Evolutionary conservation across 1,284 basidiomycete genomes (phyloP).

Genomic region (Gymnopus androsaceus): DNA sequence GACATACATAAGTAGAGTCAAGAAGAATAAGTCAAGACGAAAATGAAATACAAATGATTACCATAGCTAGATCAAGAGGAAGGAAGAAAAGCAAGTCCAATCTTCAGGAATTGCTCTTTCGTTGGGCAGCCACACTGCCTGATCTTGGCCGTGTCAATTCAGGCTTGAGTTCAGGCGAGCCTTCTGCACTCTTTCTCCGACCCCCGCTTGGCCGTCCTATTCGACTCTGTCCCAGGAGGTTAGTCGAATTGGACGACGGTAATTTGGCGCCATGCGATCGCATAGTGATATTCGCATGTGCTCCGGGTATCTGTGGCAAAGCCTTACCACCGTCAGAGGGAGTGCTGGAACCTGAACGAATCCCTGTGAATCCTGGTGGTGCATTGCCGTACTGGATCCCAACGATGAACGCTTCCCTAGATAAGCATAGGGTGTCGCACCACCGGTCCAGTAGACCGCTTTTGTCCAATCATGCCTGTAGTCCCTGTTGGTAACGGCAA

Average conservation of each 20-base stretch:
- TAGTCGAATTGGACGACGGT: constrained; percentile 37
- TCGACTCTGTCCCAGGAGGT: constrained; percentile 54
- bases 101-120: constrained; percentile 4
- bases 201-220: constrained; percentile 59
- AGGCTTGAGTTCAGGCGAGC: constrained; percentile 22
- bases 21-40: constrained; percentile 17
- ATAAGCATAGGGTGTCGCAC: constrained; percentile 38
- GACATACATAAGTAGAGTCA: constrained; percentile 3
- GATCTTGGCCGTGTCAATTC: constrained; percentile 29
- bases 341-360: constrained; percentile 28
- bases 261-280: constrained; percentile 44
- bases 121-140: constrained; percentile 33
- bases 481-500: constrained; percentile 60
- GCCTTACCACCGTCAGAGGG: constrained; percentile 35
- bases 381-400: constrained; percentile 42
- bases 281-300: constrained; percentile 52
- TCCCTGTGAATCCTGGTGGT: constrained; percentile 29
- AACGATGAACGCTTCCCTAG: constrained; percentile 62
- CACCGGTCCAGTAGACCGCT: constrained; percentile 58
- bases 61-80: constrained; percentile 12
- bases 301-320: constrained; percentile 39
- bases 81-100: neutral
- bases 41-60: constrained; percentile 16
- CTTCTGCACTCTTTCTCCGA: constrained; percentile 52
- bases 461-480: constrained; percentile 26